Conservation (phyloP, 257 asterid genomes). For the Solanum chilense region DNA sequence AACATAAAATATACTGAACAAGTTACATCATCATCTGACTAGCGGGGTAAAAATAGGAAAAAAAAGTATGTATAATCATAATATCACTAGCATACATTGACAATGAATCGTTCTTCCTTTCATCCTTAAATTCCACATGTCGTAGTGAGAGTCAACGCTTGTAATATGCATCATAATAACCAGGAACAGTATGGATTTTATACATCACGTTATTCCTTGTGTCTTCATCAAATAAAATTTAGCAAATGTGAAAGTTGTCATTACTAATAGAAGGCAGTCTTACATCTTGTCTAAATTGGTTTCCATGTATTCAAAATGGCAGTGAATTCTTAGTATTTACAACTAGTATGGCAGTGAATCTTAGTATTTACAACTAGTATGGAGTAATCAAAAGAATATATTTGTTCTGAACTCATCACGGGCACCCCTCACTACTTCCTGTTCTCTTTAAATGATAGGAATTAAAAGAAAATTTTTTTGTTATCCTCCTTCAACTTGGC, state of each 20-base stretch:
- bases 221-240: neutral
- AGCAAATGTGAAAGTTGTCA: neutral
- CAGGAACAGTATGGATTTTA: constrained; percentile 62
- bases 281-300: neutral
- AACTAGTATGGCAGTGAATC: neutral
- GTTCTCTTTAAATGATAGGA: neutral
- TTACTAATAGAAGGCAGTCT: neutral
- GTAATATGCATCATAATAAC: constrained; percentile 96
- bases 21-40: neutral
- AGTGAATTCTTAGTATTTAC: neutral
- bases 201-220: neutral
- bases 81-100: constrained; percentile 99
- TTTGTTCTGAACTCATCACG: neutral
- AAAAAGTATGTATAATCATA: constrained; percentile 66
- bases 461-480: neutral
- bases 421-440: neutral
- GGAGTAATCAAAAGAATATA: neutral
- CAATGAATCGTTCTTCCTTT: constrained; percentile 94
- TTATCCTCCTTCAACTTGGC: neutral
- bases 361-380: neutral
- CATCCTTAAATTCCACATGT: constrained; percentile 44
- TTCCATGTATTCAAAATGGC: neutral
- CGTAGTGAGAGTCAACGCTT: constrained; percentile 20
- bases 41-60: neutral
- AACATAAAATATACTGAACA: neutral